Evolutionary conservation across 768 basidiomycete species (phyloP).

Genomic region (Boletus rubroflammeus): DNA sequence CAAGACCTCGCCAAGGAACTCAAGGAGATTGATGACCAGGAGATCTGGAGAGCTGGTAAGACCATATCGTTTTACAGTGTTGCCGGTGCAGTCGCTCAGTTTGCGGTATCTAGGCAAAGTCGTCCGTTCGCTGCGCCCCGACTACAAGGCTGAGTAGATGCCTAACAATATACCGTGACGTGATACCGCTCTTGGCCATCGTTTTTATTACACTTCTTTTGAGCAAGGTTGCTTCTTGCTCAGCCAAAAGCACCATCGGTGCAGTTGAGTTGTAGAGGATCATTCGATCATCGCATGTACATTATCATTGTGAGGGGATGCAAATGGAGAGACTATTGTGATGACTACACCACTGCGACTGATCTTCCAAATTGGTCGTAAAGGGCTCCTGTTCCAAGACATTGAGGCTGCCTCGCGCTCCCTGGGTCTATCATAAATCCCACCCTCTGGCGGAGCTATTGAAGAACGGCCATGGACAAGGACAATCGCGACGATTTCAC

Average conservation of each 20-base stretch:
- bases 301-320: neutral
- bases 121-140: conserved; percentile 85
- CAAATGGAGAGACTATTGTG: neutral
- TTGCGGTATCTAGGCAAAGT: conserved; percentile 58
- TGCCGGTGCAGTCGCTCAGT: conserved; percentile 9
- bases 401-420: neutral
- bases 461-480: conserved; percentile 44
- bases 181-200: conserved; percentile 8
- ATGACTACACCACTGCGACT: too few species aligned
- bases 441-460: neutral
- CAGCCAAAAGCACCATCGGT: conserved; percentile 26
- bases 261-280: conserved; percentile 17
- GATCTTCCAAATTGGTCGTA: conserved; percentile 2
- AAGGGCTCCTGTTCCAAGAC: neutral
- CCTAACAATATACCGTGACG: neutral
- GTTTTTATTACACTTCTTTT: conserved; percentile 5
- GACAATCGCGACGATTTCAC: conserved; percentile 84
- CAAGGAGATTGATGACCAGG: conserved; percentile 93
- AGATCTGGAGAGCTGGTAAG: conserved; percentile 94
- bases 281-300: conserved; percentile 17
- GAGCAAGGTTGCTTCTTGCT: conserved; percentile 12
- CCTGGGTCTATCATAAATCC: neutral
- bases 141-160: conserved; percentile 64
- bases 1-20: conserved; percentile 90
- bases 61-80: conserved; percentile 3